phyloP scores from a whole-genome alignment of 2,329 filamentous ascomycete species.

The Mollisia scopiformis region DNA sequence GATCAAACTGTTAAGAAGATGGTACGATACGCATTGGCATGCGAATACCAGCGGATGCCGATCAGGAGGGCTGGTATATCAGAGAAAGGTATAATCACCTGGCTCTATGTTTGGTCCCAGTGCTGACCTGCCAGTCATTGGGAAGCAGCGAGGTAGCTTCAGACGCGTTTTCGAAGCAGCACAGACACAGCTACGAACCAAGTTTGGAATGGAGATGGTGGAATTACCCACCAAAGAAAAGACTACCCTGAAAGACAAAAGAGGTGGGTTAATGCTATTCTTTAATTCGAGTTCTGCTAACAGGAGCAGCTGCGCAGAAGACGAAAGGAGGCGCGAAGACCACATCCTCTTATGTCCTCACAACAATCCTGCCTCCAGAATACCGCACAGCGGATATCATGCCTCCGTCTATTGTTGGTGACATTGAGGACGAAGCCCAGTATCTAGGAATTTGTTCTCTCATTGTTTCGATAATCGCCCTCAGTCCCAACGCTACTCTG shows the following conservation, averaged over 20 bases:
- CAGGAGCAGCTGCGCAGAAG: conserved; percentile 37
- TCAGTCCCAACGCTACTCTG: conserved; percentile 70
- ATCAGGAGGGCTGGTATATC: conserved; percentile 65
- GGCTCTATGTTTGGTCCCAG: neutral
- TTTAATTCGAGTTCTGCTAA: conserved; percentile 30
- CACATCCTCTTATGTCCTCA: conserved; percentile 77
- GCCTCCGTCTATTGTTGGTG: conserved; percentile 67
- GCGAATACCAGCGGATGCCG: conserved; percentile 63
- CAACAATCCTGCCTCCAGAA: conserved; percentile 68
- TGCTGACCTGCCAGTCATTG: conserved; percentile 23
- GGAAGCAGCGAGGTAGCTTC: conserved; percentile 67
- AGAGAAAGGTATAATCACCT: conserved; percentile 55
- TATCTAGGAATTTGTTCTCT: conserved; percentile 84
- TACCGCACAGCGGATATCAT: conserved; percentile 72
- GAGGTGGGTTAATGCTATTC: conserved; percentile 60
- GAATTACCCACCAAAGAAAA: conserved; percentile 84
- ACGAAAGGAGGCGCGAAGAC: conserved; percentile 52
- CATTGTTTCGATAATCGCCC: conserved; percentile 74
- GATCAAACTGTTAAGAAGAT: conserved; percentile 64
- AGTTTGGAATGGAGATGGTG: conserved; percentile 91
- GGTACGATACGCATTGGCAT: conserved; percentile 69
- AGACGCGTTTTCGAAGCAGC: conserved; percentile 76
- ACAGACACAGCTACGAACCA: conserved; percentile 68
- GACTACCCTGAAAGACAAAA: conserved; percentile 76
- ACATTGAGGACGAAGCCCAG: conserved; percentile 69